Evolutionary conservation across 805 yeast species (phyloP).

Genomic region (Vanderwaltozyma verrucispora): DNA sequence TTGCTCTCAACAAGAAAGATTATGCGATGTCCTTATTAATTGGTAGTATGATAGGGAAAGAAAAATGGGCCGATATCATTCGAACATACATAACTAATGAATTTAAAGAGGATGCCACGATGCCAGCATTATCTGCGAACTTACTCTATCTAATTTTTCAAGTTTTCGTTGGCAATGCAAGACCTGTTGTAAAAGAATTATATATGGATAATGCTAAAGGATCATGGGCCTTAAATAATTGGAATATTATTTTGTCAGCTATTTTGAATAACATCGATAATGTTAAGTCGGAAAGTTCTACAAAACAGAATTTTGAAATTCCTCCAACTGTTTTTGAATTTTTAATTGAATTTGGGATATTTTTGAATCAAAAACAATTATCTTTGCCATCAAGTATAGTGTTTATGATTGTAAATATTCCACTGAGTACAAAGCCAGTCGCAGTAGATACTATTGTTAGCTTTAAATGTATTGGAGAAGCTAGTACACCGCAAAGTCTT

Average conservation of each 20-base stretch:
- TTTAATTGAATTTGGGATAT: conserved; percentile 41
- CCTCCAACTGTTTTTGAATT: conserved; percentile 31
- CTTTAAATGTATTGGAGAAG: conserved; percentile 34
- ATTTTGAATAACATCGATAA: conserved; percentile 27
- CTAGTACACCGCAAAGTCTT: conserved; percentile 33
- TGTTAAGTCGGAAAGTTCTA: not conserved
- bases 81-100: conserved; percentile 45
- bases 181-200: conserved; percentile 42
- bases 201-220: conserved; percentile 31
- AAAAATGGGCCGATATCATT: conserved; percentile 47
- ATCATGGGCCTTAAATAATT: conserved; percentile 41
- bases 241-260: conserved; percentile 40
- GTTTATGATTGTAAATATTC: conserved; percentile 37
- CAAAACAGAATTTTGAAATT: conserved; percentile 6
- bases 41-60: conserved; percentile 55
- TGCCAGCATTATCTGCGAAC: conserved; percentile 27
- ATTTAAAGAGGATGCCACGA: conserved; percentile 33
- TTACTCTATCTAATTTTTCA: conserved; percentile 48
- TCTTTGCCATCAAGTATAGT: conserved; percentile 35
- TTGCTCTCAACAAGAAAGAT: conserved; percentile 52
- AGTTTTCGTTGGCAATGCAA: conserved; percentile 51
- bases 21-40: conserved; percentile 72
- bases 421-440: conserved; percentile 29
- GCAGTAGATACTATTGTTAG: conserved; percentile 23
- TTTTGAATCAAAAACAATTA: conserved; percentile 30